Base-by-base conservation (phyloP, 176 grass and related monocot species). In the Otatea glauca region DNA sequence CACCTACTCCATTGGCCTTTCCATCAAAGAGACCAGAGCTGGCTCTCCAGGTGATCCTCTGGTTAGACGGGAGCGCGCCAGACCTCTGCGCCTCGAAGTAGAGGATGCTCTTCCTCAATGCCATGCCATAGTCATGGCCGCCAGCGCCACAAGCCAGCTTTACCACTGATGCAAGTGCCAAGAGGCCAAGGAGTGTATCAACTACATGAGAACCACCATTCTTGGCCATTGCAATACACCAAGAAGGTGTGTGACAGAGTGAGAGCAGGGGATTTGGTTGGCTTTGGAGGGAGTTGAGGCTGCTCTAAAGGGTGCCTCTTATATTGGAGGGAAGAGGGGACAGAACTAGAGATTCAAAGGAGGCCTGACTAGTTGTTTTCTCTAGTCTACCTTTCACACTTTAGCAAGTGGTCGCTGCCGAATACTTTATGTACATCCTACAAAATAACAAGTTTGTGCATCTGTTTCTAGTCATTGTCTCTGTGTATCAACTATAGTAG, bases 61-160 rank as follows among this genome's bases (percentile, higher is more conserved):
- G 96, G 68, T 87, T 85, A 8, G 81, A 75, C 16, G 96, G 96
- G 51, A 98, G 86, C 68, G 56, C 12, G 21, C 96, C 96, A 29
- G 96, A 98, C 44, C 96, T 86, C 88, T 98, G 93, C 32, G 96
- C 96, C 88, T 95, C 93, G 48, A 95, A 95, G 90, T 90, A 98
- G 76, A 98, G 68, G 80, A 95, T 89, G 90, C 89, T 94, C 86
- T 98, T 98, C 74, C 64, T 94, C 61, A 98, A 76, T 32, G 92
- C 95, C 72, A 89, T 25, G 34, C 41, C 91, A 29, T 98, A 94
- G 85, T 98, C 95, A 85, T 98, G 95, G 53, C 80, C 69, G 35
- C 74, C 75, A 14, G 10, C 65, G 0, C 66, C 90, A 61, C 23
- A 86, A 39, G 79, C 85, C 27, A 87, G 25, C 20, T 65, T 62